Evolutionary conservation across 2,329 filamentous ascomycete genomes (phyloP).

Genomic region (Sporothrix pseudoabietina): DNA sequence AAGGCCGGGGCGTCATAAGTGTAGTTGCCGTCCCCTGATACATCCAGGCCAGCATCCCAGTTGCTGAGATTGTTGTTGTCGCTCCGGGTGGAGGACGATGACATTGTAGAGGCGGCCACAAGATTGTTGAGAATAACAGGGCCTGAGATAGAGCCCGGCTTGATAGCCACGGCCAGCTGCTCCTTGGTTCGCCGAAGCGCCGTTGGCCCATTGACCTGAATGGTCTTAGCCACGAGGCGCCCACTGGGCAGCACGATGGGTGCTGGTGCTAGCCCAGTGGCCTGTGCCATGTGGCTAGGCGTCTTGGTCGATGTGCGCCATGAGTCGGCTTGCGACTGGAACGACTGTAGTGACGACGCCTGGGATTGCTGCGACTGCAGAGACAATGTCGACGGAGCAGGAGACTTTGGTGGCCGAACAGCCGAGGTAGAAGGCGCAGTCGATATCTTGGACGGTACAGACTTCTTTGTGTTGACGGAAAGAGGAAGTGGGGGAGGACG

Average conservation of each 20-base stretch:
- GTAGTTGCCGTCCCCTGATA: slow-evolving; percentile 18
- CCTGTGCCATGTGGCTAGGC: slow-evolving; percentile 35
- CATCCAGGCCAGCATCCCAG: slow-evolving; percentile 16
- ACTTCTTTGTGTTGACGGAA: background rate
- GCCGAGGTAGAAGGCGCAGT: background rate
- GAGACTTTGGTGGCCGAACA: slow-evolving; percentile 31
- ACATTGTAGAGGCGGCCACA: background rate
- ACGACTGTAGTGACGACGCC: slow-evolving; percentile 19
- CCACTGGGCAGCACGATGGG: slow-evolving; percentile 13
- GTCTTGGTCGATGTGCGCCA: slow-evolving; percentile 40
- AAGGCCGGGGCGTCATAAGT: background rate
- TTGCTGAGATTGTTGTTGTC: background rate
- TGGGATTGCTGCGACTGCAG: slow-evolving; percentile 43
- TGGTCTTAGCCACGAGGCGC: slow-evolving; percentile 32
- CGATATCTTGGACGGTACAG: background rate
- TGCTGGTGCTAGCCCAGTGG: slow-evolving; percentile 26
- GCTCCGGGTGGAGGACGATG: background rate
- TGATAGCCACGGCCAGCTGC: background rate
- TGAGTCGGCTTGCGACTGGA: slow-evolving; percentile 26
- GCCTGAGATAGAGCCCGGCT: background rate
- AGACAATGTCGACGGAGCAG: slow-evolving; percentile 36
- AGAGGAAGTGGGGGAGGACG: background rate
- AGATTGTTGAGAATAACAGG: background rate
- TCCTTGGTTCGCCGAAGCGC: slow-evolving; percentile 15
- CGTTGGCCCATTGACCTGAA: slow-evolving; percentile 23